Evolutionary conservation across 148 eudicot species (phyloP).

Genomic region (Arctostaphylos glauca): DNA sequence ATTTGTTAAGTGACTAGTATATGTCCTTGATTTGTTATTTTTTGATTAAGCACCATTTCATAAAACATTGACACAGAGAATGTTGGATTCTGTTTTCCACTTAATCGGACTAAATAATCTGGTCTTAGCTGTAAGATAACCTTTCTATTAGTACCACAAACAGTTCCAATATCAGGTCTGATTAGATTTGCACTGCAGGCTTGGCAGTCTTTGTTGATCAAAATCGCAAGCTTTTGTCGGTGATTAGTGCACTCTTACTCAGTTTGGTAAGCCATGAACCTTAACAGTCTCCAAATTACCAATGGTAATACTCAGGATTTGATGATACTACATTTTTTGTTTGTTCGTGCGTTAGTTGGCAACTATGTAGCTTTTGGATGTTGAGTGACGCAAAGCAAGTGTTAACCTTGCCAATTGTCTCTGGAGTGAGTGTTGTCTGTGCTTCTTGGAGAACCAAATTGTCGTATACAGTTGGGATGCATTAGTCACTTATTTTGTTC

Average conservation of each 20-base stretch:
- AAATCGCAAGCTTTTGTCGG: constrained; percentile 72
- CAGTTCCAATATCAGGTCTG: neutral
- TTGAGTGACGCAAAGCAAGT: neutral
- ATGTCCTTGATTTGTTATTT: neutral
- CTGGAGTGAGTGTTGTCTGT: neutral
- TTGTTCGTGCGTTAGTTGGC: neutral
- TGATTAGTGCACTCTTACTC: constrained; percentile 69
- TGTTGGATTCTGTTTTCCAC: neutral
- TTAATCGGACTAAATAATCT: neutral
- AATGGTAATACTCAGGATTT: neutral
- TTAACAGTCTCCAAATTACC: neutral
- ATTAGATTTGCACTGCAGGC: constrained; percentile 41
- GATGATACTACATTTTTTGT: neutral
- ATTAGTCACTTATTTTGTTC: neutral
- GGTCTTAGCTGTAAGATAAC: neutral
- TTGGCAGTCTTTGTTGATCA: constrained; percentile 65
- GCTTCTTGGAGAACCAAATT: neutral
- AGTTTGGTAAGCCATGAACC: constrained; percentile 55
- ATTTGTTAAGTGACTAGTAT: neutral
- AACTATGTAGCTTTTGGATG: neutral
- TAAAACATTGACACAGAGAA: neutral
- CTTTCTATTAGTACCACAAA: neutral
- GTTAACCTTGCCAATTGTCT: too few relatives aligned
- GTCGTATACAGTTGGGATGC: neutral
- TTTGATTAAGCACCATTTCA: neutral